Base-by-base conservation (phyloP, 352 stramenopile genomes). In the Pythium coloratum region DNA sequence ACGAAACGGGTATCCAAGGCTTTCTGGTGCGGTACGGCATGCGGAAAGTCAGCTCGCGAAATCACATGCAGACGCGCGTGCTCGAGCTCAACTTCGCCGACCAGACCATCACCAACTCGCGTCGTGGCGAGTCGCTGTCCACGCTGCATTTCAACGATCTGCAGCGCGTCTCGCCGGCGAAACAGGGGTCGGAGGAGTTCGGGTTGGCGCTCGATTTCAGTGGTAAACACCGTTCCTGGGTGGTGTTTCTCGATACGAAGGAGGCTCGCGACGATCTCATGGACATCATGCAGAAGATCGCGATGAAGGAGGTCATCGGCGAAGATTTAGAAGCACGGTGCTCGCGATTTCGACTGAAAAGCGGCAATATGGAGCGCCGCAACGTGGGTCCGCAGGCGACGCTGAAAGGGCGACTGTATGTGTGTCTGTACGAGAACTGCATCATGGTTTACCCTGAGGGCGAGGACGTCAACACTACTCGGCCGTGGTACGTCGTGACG, bases 1-100 rank as follows among this genome's bases (percentile, higher is more conserved):
- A 86, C 69, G 85, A 92, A 68, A 71, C 78, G 0, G 88, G 88
- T 18, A 93, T 95, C 32, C 75, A 93, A 46, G 86, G 85, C 8
- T 92, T 95, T 61, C 62, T 95, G 49, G 71, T 95, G 34, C 88
- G 86, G 20, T 95, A 95, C 51, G 88, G 88, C 14, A 78, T 95
- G 9, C 86, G 88, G 46, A 95, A 95, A 65, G 83, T 82, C 56
- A 94, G 82, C 49, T 81, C 75, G 13, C 76, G 84, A 33, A 92
- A 92, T 71, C 81, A 88, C 46, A 76, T 95, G 62, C 88, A 93
- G 62, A 95, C 88, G 53, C 80, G 88, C 34, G 86, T 95, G 34
- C 74, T 95, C 8, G 88, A 95, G 63, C 71, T 95, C 20, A 95
- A 95, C 49, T 95, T 95, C 73, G 86, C 86, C 9, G 88, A 95